Percentiles rank a stretch among this genome's conserved stretches.
Evolutionary conservation across 2,329 filamentous ascomycete genomes (phyloP).

Genomic region (Penicillium sp.): DNA sequence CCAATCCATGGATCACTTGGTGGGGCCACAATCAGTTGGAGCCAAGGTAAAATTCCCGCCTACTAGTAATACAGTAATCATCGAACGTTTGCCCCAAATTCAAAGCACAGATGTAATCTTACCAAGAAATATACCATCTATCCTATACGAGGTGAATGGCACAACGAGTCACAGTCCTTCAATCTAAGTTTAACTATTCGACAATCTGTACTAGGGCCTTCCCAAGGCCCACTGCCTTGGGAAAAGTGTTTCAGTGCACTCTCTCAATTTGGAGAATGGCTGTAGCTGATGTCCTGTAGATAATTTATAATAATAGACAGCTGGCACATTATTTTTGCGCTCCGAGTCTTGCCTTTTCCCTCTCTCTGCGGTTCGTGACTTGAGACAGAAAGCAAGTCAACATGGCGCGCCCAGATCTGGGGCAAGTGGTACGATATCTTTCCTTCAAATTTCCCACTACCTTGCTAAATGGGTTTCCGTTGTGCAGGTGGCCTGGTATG

Average conservation of each 20-base stretch:
- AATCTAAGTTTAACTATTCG: not conserved
- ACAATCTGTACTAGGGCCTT: not conserved
- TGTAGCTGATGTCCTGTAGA: not conserved
- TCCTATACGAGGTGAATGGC: not conserved
- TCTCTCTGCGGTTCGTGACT: not conserved
- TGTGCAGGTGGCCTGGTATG: not conserved
- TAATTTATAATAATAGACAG: not conserved
- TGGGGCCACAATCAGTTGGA: not conserved
- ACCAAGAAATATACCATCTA: not conserved
- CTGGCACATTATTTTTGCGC: not conserved
- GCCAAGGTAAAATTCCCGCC: not conserved
- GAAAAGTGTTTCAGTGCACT: not conserved
- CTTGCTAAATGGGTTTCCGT: not conserved
- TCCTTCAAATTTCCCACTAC: not conserved
- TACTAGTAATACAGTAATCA: not conserved
- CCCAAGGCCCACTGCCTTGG: not conserved
- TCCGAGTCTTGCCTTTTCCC: not conserved
- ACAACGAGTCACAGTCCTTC: not conserved
- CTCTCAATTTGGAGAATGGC: not conserved
- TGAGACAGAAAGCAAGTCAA: not conserved
- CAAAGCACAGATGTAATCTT: not conserved
- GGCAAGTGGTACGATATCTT: not conserved
- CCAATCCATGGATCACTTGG: not conserved
- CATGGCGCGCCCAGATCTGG: not conserved
- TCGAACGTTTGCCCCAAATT: not conserved